Percentiles rank a stretch among this genome's conserved stretches.
Conservation (phyloP, 1,284 basidiomycete species). For the Papiliotrema terrestris region DNA sequence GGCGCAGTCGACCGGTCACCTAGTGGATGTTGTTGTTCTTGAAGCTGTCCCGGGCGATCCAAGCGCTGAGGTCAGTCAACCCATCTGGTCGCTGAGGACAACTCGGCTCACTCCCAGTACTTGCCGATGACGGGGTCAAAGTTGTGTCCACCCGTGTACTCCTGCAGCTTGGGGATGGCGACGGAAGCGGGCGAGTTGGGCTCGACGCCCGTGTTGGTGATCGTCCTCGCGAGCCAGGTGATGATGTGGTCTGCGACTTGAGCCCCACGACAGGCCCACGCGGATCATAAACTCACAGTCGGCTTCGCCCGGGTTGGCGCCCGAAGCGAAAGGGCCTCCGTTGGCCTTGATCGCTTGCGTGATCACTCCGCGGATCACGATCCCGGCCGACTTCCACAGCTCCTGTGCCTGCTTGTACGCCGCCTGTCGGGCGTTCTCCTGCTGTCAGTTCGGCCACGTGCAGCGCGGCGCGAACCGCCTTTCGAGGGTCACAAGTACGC, state of each 20-base stretch:
- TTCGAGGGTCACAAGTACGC: too few species aligned
- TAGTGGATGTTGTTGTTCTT: conserved; percentile 35
- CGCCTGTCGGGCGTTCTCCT: conserved; percentile 24
- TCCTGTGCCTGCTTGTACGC: conserved; percentile 30
- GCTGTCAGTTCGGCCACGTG: background rate
- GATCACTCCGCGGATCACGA: conserved; percentile 35
- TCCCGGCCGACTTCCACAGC: conserved; percentile 40
- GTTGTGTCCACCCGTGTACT: conserved; percentile 33
- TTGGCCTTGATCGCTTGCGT: conserved; percentile 38
- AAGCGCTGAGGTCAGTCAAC: conserved; percentile 17
- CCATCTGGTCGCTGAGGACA: background rate
- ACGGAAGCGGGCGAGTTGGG: conserved; percentile 23
- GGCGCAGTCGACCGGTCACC: background rate
- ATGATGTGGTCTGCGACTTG: conserved; percentile 39
- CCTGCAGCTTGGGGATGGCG: conserved; percentile 29
- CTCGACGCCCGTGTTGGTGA: conserved; percentile 37
- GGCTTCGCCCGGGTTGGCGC: conserved; percentile 34
- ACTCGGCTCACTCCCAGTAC: conserved; percentile 43
- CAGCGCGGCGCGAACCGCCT: too few species aligned
- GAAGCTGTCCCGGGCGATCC: conserved; percentile 36
- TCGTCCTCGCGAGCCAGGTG: conserved; percentile 44
- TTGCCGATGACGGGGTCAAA: conserved; percentile 37
- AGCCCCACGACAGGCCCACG: background rate
- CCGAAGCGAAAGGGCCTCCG: conserved; percentile 28
- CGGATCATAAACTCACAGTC: conserved; percentile 35